phyloP scores from a whole-genome alignment of 2,329 filamentous ascomycete species.

The Stagonosporopsis chrysanthemi region DNA sequence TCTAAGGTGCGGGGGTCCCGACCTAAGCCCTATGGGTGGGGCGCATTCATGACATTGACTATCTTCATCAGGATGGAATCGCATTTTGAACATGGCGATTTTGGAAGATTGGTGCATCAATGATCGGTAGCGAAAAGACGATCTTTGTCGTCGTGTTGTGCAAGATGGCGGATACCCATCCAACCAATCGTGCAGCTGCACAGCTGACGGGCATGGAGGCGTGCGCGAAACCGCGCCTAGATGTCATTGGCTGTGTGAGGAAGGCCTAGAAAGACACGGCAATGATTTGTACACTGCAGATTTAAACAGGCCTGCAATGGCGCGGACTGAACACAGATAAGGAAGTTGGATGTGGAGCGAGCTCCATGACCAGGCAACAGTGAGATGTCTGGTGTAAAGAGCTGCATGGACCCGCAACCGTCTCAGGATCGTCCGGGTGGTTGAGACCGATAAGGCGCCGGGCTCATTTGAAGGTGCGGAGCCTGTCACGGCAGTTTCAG shows the following conservation, averaged over 20 bases:
- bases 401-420: neutral
- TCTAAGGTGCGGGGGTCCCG: conserved; percentile 9
- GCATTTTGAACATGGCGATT: conserved; percentile 9
- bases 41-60: neutral
- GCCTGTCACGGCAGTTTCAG: conserved; percentile 1
- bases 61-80: conserved; percentile 1
- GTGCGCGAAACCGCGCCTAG: conserved; percentile 3
- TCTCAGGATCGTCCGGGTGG: neutral
- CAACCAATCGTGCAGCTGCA: conserved; percentile 7
- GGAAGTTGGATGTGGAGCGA: neutral
- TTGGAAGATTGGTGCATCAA: neutral
- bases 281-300: neutral
- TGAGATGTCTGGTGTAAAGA: neutral
- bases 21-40: conserved; percentile 7
- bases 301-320: neutral
- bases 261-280: neutral
- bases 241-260: neutral
- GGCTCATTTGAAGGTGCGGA: neutral
- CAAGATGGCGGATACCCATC: conserved; percentile 4
- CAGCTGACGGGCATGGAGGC: neutral
- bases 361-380: neutral
- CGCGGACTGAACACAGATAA: neutral
- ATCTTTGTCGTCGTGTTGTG: conserved; percentile 3
- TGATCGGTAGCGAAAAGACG: conserved; percentile 18
- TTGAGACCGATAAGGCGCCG: conserved; percentile 3